These are phyloP conservation scores for Immersiporthe knoxdaviesiana DNA, from an alignment of 2,329 filamentous ascomycete genomes.

Conservation along the genomic window DNA sequence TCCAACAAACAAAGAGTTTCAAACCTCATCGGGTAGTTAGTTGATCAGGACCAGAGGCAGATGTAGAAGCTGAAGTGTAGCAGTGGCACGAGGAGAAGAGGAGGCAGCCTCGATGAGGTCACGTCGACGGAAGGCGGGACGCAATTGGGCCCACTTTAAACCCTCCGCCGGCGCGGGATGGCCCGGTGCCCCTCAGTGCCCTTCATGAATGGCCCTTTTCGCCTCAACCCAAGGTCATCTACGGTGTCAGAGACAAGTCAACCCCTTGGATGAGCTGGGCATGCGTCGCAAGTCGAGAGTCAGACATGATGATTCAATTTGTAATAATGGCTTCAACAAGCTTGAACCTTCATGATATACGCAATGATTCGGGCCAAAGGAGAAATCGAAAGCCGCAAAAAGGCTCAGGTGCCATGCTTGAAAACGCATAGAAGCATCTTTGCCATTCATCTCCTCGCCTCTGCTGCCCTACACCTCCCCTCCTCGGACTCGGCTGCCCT, in stretches of 20 bases:
- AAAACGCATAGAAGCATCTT: not conserved
- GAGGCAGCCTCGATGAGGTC: not conserved
- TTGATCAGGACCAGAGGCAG: not conserved
- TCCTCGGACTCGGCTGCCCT: not conserved
- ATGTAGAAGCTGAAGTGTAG: not conserved
- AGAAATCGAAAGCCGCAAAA: not conserved
- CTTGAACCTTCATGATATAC: slow-evolving; percentile 3
- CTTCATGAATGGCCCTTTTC: not conserved
- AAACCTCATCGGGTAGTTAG: not conserved
- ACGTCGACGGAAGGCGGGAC: not conserved
- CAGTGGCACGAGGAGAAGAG: not conserved
- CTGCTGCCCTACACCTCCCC: not conserved
- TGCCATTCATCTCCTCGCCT: not conserved
- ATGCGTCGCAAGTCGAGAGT: not conserved
- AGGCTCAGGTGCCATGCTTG: not conserved
- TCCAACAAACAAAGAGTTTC: not conserved
- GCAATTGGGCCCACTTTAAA: not conserved
- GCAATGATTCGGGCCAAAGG: not conserved
- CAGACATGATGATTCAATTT: not conserved
- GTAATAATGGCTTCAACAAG: not conserved
- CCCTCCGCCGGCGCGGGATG: not conserved
- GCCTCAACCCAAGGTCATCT: no score
- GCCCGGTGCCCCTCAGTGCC: not conserved
- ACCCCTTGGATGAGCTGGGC: no score
- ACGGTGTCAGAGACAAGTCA: no score